Evolutionary conservation across 148 eudicot genomes (phyloP), one percentile per base, ranked within the genome.

Genomic region (Agrostemma githago): DNA sequence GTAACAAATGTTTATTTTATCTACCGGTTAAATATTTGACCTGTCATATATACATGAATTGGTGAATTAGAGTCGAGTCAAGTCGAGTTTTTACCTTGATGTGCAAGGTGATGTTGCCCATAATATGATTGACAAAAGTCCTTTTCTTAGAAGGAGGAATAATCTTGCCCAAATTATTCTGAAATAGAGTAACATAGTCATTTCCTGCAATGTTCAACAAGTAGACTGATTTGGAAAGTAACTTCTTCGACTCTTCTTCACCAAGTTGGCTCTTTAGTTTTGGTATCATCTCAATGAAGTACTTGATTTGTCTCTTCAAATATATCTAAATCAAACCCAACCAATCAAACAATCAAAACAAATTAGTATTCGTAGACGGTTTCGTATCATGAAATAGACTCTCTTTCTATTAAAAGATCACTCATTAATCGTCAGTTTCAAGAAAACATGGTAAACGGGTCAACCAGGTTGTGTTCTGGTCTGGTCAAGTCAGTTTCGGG

Each of bases 191-290:
- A 17, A 75, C 70, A 80, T 90, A 90, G 66, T 90, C 95, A 66
- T 90, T 90, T 70, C 81, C 87, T 8, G 87, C 95, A 69, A 88
- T 88, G 78, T 89, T 86, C 77, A 88, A 85, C 79, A 88, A 82
- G 62, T 86, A 90, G 12, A 90, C 87, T 5, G 85, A 92, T 7
- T 71, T 83, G 12, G 85, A 67, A n/a, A 90, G 21, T 21, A 73
- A 72, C 40, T 6, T 73, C 4, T 83, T 77, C 40, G 89, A 78
- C 44, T 79, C 68, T 8, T 63, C 80, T 59, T 71, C 78, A 3
- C 88, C 86, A 7, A 81, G 16, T 66, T 86, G 81, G 4, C 74
- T 39, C 80, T 83, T 81, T 73, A 86, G 57, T 68, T 72, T 79
- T 38, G 40, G 61, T 60, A 68, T 74, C 84, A 81, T 80, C 12